Percentiles rank a stretch among this genome's conserved stretches.
These are phyloP conservation scores for Podosphaera leucotricha DNA, from an alignment of 2,329 filamentous ascomycete genomes.

Conservation along the genomic window DNA sequence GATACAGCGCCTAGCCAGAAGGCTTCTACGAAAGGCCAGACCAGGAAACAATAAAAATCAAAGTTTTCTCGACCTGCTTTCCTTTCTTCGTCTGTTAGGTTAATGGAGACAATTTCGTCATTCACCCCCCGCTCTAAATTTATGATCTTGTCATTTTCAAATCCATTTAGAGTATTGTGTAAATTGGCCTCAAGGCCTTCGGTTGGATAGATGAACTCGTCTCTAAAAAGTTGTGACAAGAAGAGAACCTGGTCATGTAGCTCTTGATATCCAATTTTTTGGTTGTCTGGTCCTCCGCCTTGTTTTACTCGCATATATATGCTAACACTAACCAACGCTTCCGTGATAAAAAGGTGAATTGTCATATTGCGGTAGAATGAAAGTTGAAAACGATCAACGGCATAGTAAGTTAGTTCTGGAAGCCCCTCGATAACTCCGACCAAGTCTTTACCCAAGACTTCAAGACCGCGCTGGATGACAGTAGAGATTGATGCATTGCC, in stretches of 20 bases:
- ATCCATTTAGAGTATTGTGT: slow-evolving; percentile 49
- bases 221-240: slow-evolving; percentile 77
- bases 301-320: slow-evolving; percentile 83
- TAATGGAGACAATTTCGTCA: slow-evolving; percentile 38
- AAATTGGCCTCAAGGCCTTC: slow-evolving; percentile 65
- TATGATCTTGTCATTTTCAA: slow-evolving; percentile 62
- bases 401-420: slow-evolving; percentile 79
- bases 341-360: slow-evolving; percentile 89
- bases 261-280: slow-evolving; percentile 53
- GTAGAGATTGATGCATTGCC: slow-evolving; percentile 54
- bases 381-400: slow-evolving; percentile 86
- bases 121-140: slow-evolving; percentile 33
- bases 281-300: slow-evolving; percentile 61
- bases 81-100: slow-evolving; percentile 54
- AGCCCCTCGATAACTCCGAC: slow-evolving; percentile 60
- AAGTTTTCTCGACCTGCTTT: slow-evolving; percentile 72
- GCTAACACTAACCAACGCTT: slow-evolving; percentile 69
- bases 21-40: slow-evolving; percentile 95
- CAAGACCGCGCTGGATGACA: slow-evolving; percentile 73
- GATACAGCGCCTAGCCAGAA: slow-evolving; percentile 80
- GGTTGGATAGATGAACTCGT: slow-evolving; percentile 89
- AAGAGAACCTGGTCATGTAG: slow-evolving; percentile 65
- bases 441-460: slow-evolving; percentile 73
- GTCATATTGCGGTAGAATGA: slow-evolving; percentile 99
- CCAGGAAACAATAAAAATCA: slow-evolving; percentile 95